Conservation (phyloP, 2,329 filamentous ascomycete species). For the Arthrinium phaeospermum region DNA sequence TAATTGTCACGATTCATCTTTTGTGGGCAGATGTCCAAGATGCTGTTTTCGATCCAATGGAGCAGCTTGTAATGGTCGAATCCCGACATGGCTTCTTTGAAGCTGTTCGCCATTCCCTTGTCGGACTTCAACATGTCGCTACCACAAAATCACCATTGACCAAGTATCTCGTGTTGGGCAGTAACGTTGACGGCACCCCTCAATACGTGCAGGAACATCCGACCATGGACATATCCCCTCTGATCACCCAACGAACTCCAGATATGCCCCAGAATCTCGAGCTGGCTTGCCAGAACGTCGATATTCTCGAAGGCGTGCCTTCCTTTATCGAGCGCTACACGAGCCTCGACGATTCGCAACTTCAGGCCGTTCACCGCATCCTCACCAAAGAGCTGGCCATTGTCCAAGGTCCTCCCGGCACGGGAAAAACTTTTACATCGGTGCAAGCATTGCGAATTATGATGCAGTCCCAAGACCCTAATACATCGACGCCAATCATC, state of each 20-base stretch:
- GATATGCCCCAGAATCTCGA: constrained; percentile 14
- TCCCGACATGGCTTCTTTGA: constrained; percentile 78
- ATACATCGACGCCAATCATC: constrained; percentile 66
- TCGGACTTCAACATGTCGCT: constrained; percentile 69
- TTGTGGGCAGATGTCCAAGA: constrained; percentile 69
- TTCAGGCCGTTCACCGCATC: constrained; percentile 70
- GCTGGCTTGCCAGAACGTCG: constrained; percentile 27
- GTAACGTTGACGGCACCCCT: constrained; percentile 40
- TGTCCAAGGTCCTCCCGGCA: constrained; percentile 80
- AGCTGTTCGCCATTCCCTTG: constrained; percentile 73
- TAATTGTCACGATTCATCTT: constrained; percentile 76
- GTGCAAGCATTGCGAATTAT: constrained; percentile 72
- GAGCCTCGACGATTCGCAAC: constrained; percentile 73
- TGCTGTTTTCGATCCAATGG: constrained; percentile 68
- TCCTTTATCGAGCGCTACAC: constrained; percentile 35
- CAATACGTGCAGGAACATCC: constrained; percentile 40
- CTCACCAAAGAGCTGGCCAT: constrained; percentile 75
- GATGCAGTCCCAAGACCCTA: constrained; percentile 59
- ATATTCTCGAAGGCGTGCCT: constrained; percentile 33
- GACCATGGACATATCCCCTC: constrained; percentile 40
- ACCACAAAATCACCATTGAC: constrained; percentile 59
- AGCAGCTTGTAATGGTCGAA: constrained; percentile 81
- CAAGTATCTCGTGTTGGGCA: constrained; percentile 62
- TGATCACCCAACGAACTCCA: constrained; percentile 37
- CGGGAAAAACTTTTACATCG: constrained; percentile 81